A percentile compares a stretch with the other conserved stretches of the same genome.
Conservation (phyloP, 176 grass and related monocot genomes). For the Calamus simplicifolius region DNA sequence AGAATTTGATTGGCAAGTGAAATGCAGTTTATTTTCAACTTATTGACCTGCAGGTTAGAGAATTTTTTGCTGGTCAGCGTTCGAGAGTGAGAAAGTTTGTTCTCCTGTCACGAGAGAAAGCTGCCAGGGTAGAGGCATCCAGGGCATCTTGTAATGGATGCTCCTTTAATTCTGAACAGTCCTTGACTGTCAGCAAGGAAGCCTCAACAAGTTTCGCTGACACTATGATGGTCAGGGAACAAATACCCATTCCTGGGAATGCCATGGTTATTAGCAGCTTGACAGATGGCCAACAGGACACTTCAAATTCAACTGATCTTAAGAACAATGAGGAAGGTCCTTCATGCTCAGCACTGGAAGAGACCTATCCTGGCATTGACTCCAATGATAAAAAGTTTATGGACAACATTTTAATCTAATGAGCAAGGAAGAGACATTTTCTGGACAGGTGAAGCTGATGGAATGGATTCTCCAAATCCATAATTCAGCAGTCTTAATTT, state of each 20-base stretch:
- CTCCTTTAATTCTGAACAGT: constrained; percentile 26
- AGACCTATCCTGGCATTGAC: constrained; percentile 34
- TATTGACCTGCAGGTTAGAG: constrained; percentile 40
- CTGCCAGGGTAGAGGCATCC: constrained; percentile 37
- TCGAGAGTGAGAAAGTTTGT: constrained; percentile 81
- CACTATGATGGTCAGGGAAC: constrained; percentile 34
- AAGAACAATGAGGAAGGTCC: constrained; percentile 23
- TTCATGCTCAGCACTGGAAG: constrained; percentile 26
- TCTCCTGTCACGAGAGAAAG: constrained; percentile 60
- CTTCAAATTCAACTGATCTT: constrained; percentile 26
- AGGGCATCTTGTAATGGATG: constrained; percentile 18
- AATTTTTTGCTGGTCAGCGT: constrained; percentile 78
- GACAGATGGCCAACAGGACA: constrained; percentile 10
- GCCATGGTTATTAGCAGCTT: constrained; percentile 13
- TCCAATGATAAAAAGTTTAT: constrained; percentile 86
- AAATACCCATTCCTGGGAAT: constrained; percentile 6
- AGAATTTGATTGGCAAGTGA: too few species aligned
- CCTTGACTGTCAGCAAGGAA: constrained; percentile 19
- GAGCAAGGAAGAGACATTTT: constrained; percentile 74
- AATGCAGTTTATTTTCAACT: too few species aligned
- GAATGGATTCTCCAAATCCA: constrained; percentile 83
- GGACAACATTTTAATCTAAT: constrained; percentile 78
- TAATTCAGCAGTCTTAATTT: constrained; percentile 63
- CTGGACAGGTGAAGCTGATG: constrained; percentile 86
- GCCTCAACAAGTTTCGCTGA: constrained; percentile 25